phyloP scores from a whole-genome alignment of 2,329 filamentous ascomycete species.

The Capronia americana region DNA sequence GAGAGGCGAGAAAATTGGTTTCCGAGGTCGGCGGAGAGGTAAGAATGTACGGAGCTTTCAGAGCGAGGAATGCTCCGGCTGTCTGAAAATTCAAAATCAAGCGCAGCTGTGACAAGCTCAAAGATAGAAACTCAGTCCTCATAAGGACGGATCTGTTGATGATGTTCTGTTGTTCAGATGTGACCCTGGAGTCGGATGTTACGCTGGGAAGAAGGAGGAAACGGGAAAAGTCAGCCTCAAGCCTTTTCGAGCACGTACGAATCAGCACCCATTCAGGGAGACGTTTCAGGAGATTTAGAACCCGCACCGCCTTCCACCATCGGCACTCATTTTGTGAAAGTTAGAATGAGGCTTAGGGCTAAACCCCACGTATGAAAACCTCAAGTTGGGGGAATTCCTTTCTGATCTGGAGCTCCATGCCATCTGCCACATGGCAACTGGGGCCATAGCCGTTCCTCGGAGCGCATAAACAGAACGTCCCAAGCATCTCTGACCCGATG shows the following conservation, averaged over 20 bases:
- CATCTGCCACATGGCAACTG: slow-evolving; percentile 4
- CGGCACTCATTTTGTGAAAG: background rate
- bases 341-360: slow-evolving; percentile 17
- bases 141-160: slow-evolving; percentile 16
- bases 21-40: background rate
- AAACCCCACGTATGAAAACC: slow-evolving; percentile 4
- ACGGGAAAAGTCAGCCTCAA: slow-evolving; percentile 25
- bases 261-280: slow-evolving; percentile 13
- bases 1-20: slow-evolving; percentile 8
- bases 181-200: slow-evolving; percentile 36
- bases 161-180: slow-evolving; percentile 33
- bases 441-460: background rate
- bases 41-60: background rate
- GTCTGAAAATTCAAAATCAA: background rate
- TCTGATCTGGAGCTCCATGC: background rate
- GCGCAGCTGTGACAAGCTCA: background rate
- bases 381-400: background rate
- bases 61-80: background rate
- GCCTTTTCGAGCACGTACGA: slow-evolving; percentile 22
- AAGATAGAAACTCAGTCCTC: slow-evolving; percentile 6
- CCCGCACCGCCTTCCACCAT: background rate
- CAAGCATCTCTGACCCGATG: background rate
- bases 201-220: slow-evolving; percentile 29
- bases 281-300: slow-evolving; percentile 11
- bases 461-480: background rate